Percentiles rank a stretch among this genome's conserved stretches.
phyloP scores from a whole-genome alignment of 139 green algal genomes.

The Tetraselmis chui region DNA sequence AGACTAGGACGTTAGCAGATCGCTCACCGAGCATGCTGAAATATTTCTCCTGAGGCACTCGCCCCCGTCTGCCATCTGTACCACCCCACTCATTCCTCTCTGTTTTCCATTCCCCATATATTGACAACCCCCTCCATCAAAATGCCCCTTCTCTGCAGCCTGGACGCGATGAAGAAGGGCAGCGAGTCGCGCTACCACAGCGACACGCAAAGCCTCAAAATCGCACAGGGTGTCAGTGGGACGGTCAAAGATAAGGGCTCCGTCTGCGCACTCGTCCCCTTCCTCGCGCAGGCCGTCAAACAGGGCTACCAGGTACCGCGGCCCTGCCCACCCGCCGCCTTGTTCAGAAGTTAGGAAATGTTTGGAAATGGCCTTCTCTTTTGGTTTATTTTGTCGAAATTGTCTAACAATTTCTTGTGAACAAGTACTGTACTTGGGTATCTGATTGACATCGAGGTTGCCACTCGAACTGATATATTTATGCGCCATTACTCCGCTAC shows the following conservation, averaged over 20 bases:
- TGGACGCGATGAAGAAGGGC: constrained; percentile 96
- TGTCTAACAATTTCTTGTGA: too few species aligned
- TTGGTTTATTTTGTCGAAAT: background rate
- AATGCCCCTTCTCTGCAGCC: constrained; percentile 51
- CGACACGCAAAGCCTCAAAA: constrained; percentile 89
- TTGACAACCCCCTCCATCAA: background rate
- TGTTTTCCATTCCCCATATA: background rate
- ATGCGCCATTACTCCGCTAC: too few species aligned
- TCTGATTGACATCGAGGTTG: too few species aligned
- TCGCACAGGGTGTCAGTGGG: constrained; percentile 91
- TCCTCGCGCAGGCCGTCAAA: constrained; percentile 80
- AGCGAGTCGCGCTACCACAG: constrained; percentile 84
- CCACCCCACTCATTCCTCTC: background rate
- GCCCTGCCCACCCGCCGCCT: background rate
- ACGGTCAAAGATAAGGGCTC: constrained; percentile 92
- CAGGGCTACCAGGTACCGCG: constrained; percentile 88
- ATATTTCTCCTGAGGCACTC: background rate
- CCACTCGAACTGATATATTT: too few species aligned
- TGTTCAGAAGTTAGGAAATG: background rate
- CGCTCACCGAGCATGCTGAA: background rate
- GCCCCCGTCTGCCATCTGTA: background rate
- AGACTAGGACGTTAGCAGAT: background rate
- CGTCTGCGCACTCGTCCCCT: constrained; percentile 64
- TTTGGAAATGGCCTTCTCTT: background rate
- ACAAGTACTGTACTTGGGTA: too few species aligned